Conservation (phyloP, 2,329 filamentous ascomycete genomes). For the Paradendryphiella salina region DNA sequence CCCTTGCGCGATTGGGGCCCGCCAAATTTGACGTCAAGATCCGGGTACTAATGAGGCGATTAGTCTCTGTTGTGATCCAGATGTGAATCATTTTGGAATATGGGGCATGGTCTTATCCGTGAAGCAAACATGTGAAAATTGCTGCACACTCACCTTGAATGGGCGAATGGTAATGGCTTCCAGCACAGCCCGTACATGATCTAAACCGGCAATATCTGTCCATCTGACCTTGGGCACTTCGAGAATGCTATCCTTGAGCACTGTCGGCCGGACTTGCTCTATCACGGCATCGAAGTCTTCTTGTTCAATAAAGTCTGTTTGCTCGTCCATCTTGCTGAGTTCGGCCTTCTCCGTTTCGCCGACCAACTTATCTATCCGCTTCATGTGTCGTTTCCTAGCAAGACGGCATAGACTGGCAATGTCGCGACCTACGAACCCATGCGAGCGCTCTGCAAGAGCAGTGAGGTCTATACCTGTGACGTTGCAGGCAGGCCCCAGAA, state of each 20-base stretch:
- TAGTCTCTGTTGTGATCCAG: slow-evolving; percentile 3
- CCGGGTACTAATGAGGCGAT: slow-evolving; percentile 34
- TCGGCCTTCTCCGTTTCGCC: slow-evolving; percentile 30
- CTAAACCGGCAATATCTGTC: slow-evolving; percentile 85
- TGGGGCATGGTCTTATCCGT: not conserved
- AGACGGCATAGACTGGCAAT: slow-evolving; percentile 66
- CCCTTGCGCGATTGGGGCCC: slow-evolving; percentile 66
- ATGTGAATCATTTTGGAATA: not conserved
- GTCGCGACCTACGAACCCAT: slow-evolving; percentile 84
- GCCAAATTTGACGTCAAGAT: slow-evolving; percentile 42
- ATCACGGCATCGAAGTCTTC: slow-evolving; percentile 68
- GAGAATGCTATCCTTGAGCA: slow-evolving; percentile 86
- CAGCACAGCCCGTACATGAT: slow-evolving; percentile 67
- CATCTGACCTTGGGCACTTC: slow-evolving; percentile 85
- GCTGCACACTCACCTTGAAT: slow-evolving; percentile 52
- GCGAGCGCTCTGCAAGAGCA: slow-evolving; percentile 72
- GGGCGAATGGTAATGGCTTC: slow-evolving; percentile 63
- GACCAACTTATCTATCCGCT: slow-evolving; percentile 15
- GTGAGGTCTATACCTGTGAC: slow-evolving; percentile 53
- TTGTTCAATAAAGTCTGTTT: slow-evolving; percentile 30
- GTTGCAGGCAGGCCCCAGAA: slow-evolving; percentile 53
- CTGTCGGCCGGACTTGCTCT: slow-evolving; percentile 72
- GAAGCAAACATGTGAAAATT: not conserved
- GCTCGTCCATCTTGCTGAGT: slow-evolving; percentile 23
- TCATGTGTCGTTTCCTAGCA: slow-evolving; percentile 50